Conservation (phyloP, 2,329 filamentous ascomycete species). For the Talaromyces islandicus region DNA sequence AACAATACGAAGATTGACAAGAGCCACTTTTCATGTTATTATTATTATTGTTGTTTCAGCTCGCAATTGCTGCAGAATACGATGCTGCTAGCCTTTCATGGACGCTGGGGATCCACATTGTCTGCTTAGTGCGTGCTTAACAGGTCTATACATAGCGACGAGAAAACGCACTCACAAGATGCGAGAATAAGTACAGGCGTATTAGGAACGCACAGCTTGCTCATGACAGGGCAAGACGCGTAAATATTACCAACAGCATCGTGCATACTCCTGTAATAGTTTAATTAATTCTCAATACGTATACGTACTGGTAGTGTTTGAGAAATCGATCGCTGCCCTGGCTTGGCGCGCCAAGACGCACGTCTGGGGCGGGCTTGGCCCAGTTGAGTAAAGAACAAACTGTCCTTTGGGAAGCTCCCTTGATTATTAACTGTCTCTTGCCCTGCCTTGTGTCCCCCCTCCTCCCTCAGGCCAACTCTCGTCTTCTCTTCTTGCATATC, state of each 20-base stretch:
- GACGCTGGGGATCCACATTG: neutral
- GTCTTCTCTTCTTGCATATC: neutral
- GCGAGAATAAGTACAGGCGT: too few species aligned
- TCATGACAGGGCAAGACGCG: too few species aligned
- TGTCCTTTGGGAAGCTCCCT: conserved; percentile 26
- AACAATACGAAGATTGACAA: neutral
- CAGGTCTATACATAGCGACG: neutral
- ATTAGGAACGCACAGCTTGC: too few species aligned
- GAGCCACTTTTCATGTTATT: neutral
- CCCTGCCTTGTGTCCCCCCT: neutral
- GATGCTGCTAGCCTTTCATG: neutral
- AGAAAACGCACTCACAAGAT: too few species aligned
- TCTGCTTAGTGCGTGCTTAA: neutral
- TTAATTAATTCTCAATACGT: too few species aligned
- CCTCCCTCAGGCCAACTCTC: neutral
- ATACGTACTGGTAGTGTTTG: too few species aligned
- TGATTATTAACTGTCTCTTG: conserved; percentile 1
- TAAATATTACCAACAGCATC: too few species aligned
- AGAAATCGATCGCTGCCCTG: neutral
- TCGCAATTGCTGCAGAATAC: neutral
- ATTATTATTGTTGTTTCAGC: neutral
- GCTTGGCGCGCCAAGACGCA: neutral
- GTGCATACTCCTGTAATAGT: too few species aligned
- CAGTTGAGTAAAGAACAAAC: conserved; percentile 34
- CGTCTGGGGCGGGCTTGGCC: neutral